Conservation (phyloP, 495 filamentous ascomycete species). For the Penicillium manginii region DNA sequence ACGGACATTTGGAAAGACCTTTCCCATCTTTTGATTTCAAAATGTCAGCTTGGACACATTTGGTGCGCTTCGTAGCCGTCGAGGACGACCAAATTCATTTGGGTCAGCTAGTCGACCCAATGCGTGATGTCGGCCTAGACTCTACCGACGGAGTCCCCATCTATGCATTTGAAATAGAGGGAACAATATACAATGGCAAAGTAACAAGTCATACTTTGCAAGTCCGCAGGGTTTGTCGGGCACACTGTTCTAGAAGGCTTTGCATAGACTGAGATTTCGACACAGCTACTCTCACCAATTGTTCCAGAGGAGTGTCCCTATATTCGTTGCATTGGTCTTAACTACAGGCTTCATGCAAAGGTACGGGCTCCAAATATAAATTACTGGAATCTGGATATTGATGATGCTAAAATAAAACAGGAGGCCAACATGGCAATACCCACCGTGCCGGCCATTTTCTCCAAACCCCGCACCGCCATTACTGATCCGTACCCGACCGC, state of each 20-base stretch:
- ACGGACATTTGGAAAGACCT: not conserved
- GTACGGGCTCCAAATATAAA: not conserved
- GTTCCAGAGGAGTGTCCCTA: constrained; percentile 24
- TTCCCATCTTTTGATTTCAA: not conserved
- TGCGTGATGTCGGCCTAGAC: constrained; percentile 36
- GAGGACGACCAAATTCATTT: constrained; percentile 43
- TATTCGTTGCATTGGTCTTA: constrained; percentile 69
- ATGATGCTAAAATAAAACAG: constrained; percentile 34
- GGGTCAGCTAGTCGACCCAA: constrained; percentile 30
- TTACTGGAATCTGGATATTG: not conserved
- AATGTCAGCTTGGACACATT: constrained; percentile 34
- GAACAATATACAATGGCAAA: constrained; percentile 34
- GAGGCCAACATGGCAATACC: constrained; percentile 72
- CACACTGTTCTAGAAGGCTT: constrained; percentile 9
- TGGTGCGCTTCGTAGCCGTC: constrained; percentile 43
- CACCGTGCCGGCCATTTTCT: constrained; percentile 69
- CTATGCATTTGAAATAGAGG: constrained; percentile 30
- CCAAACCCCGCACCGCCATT: constrained; percentile 69
- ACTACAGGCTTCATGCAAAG: constrained; percentile 65
- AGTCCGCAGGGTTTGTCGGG: not conserved
- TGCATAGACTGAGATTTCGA: not conserved
- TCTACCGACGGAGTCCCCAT: constrained; percentile 9
- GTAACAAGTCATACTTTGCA: constrained; percentile 29
- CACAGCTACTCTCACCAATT: not conserved
- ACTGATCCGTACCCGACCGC: constrained; percentile 57